A percentile compares a stretch with the other conserved stretches of the same genome.
Evolutionary conservation across 83 land plant genomes (phyloP).

Genomic region (Thuja plicata): DNA sequence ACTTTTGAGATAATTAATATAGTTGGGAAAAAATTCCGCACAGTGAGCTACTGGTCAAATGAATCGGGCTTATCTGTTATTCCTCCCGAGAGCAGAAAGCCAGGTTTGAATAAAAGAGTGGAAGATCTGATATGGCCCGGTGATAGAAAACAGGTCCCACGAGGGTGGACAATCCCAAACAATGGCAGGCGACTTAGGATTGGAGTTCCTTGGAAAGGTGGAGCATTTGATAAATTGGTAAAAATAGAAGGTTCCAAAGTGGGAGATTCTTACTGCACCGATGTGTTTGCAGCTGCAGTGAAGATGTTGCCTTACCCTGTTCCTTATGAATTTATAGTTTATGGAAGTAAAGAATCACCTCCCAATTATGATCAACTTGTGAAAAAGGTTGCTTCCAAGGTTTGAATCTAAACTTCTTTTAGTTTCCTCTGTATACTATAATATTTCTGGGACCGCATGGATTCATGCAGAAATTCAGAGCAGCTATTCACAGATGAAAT

Average conservation of each 20-base stretch:
- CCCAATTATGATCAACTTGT: constrained; percentile 80
- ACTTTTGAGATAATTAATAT: constrained; percentile 74
- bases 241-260: constrained; percentile 29
- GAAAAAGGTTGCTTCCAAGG: constrained; percentile 49
- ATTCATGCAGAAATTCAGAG: background rate
- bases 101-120: constrained; percentile 22
- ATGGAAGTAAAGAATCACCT: constrained; percentile 44
- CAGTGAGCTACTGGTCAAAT: constrained; percentile 68
- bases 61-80: constrained; percentile 21
- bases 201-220: constrained; percentile 62
- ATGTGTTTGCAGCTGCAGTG: constrained; percentile 80
- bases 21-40: constrained; percentile 56
- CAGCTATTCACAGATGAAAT: background rate
- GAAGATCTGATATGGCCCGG: constrained; percentile 78
- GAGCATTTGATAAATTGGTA: constrained; percentile 55
- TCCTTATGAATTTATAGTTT: constrained; percentile 56
- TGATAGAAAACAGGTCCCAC: constrained; percentile 41
- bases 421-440: background rate
- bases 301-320: constrained; percentile 74
- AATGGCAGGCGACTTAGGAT: constrained; percentile 58
- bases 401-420: constrained; percentile 30
- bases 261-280: constrained; percentile 73
- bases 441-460: background rate
- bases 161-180: constrained; percentile 34
- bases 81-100: constrained; percentile 4